Conservation (phyloP, 83 land plant genomes). For the Isoetes engelmannii region DNA sequence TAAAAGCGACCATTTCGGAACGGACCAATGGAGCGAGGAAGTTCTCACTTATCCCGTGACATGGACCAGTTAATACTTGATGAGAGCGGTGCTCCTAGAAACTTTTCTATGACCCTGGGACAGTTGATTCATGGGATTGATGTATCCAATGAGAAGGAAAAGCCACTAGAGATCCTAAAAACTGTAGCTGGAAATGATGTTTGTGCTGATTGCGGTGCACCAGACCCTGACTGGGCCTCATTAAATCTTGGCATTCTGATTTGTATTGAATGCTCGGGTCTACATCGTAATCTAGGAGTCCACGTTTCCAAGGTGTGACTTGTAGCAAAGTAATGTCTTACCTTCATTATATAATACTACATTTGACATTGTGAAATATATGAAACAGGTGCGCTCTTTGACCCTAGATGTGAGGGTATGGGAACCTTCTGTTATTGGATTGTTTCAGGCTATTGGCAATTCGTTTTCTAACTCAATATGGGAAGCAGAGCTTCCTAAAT, state of each 20-base stretch:
- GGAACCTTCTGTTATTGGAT: conserved; percentile 73
- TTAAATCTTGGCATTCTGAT: conserved; percentile 77
- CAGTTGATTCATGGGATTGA: background rate
- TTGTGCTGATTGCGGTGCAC: conserved; percentile 91
- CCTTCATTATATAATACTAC: too few species aligned
- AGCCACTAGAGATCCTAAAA: conserved; percentile 70
- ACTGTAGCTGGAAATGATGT: conserved; percentile 71
- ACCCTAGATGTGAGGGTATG: conserved; percentile 94
- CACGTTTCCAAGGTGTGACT: conserved; percentile 76
- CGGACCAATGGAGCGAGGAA: too few species aligned
- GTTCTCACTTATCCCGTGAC: too few species aligned
- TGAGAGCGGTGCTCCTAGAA: too few species aligned
- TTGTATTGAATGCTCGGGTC: conserved; percentile 94
- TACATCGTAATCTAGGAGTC: conserved; percentile 92
- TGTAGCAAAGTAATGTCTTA: too few species aligned
- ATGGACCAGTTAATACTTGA: too few species aligned
- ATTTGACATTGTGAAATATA: too few species aligned
- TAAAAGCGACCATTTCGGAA: too few species aligned
- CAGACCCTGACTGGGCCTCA: conserved; percentile 97
- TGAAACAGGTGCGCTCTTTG: conserved; percentile 74
- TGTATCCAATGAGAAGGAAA: conserved; percentile 30
- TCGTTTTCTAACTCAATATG: conserved; percentile 81
- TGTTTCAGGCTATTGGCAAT: conserved; percentile 77
- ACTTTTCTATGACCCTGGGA: too few species aligned
- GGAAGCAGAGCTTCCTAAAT: conserved; percentile 54